Evolutionary conservation across 1,284 basidiomycete genomes (phyloP), one percentile per base, ranked within the genome.

Genomic region (Trametes pubescens): DNA sequence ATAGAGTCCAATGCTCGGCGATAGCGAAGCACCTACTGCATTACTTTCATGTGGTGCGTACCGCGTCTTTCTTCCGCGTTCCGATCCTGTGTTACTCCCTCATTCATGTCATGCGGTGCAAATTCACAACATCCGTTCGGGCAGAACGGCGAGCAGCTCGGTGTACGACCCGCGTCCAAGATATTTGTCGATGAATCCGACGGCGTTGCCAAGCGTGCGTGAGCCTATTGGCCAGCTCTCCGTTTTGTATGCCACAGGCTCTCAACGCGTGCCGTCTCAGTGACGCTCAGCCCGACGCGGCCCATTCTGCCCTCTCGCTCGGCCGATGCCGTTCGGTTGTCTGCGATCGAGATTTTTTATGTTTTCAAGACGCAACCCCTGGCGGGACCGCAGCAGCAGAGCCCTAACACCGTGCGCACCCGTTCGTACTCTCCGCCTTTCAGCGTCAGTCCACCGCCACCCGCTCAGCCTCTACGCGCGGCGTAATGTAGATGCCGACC

Each of bases 131-230:
- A 18, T 9, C 9, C 14, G 9, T 51, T 32, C 69, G 46, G 34
- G 8, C 46, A 92, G 89, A 90, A 91, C 72, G 77, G 84, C 13
- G 66, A 72, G 54, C 78, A 81, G 61, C 81, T 92, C 8, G 87
- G 86, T 40, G 75, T 91, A 47, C 82, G 81, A 62, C 78, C 78
- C 54, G 77, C 90, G 35, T 88, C 89, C 21, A 76, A 80, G 64
- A 69, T 83, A 35, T 81, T 80, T 65, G 70, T 85, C 48, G 79
- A 82, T 60, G 73, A 78, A n/a, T 74, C 78, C 35, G 82, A 84
- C 64, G 80, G 76, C 52, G 67, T 76, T n/a, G 68, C 79, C 11
- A 84, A 82, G 73, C 54, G 84, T 84, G 70, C 57, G 75, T 60
- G 9, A 13, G 37, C 48, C 37, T 40, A 47, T 26, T 16, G 21